Base-by-base conservation (phyloP, 352 stramenopile genomes). In the Phytophthora syringae region DNA sequence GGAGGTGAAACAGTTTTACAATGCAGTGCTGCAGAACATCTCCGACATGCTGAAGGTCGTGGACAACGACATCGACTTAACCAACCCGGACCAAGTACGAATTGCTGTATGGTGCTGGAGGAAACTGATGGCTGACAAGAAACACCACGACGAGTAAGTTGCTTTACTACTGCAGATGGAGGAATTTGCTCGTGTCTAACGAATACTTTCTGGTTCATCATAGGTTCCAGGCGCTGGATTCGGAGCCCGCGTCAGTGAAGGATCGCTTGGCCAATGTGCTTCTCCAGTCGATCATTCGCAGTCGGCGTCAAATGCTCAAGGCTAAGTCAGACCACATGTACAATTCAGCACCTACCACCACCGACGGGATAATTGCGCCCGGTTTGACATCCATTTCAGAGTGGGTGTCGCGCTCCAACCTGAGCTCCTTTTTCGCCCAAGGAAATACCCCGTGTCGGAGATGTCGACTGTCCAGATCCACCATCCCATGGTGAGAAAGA, bases 271-370 rank as follows among this genome's bases (percentile, higher is more conserved):
- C 79, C 5, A 72, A 80, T 52, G 48, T 80, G 47, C 60, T 92
- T 22, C 69, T 81, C 16, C 83, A 89, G 57, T 87, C 77, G 18
- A 92, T 92, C 52, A 76, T 90, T 44, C 83, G 83, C 27, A 92
- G 83, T 52, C 79, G 81, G 16, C 79, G 83, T 10, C 83, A 92
- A 67, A 92, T 92, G 83, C 79, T 88, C 20, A 92, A 92, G 53
- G 66, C 77, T 2, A 92, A 89, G 54, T 52, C 66, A 16, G 70
- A 79, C 20, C 18, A 47, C 20, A 25, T 47, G 40, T 47, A 47
- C 22, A 72, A 59, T 34, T 56, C 51, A 28, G 43, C 27, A 48
- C 22, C 47, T 3, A 72, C 27, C 20, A 55, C 42, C 5, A 70
- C 27, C 13, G 45, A 30, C 48, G 54, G 58, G 11, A 6, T 39